Base-by-base conservation (phyloP, 805 yeast species). In the Starmerella tilneyi region DNA sequence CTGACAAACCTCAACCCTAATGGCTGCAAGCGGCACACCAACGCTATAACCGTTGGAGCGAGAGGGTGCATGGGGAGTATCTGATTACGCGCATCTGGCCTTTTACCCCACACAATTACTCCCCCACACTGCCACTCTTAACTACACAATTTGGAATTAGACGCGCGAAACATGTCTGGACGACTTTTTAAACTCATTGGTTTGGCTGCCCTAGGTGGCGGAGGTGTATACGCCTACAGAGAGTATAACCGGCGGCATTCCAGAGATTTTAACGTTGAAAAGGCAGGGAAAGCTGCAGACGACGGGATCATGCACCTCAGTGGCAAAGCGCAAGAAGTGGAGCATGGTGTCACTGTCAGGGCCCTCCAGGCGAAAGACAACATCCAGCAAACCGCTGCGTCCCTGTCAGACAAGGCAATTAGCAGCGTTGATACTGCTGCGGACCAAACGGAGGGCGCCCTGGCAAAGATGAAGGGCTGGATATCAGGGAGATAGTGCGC, bases 141-240 rank as follows among this genome's bases (percentile, higher is more conserved):
- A 34, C 26, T n/a, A n/a, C 27, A 12, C 28, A 9, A 3, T n/a
- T 27, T 5, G 22, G 11, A 8, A 8, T 24, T 8, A 8, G 27
- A 24, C 27, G 11, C 8, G 11, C 31, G 19, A 6, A 9, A 13
- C 26, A 38, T 38, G 41, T n/a, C 41, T 4, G 15, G 26, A 28
- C n/a, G 29, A 19, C 5, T 38, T 5, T 9, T 38, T 8, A 38
- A 38, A 19, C 5, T 38, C 7, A 33, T 26, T 3, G 41, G 26
- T 12, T 6, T 38, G 8, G 41, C 41, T n/a, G 41, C 41, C 16
- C 33, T 21, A 6, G 41, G 33, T 13, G 41, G 41, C 41, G 41
- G 41, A 2, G 41, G 19, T 6, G 27, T 19, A 17, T 38, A 26
- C 31, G 12, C n/a, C 17, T 38, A 38, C 26, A n/a, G 28, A 17